Percentiles rank a stretch among this genome's conserved stretches.
phyloP scores from a whole-genome alignment of 768 basidiomycete genomes.

The Boletus fagicola region DNA sequence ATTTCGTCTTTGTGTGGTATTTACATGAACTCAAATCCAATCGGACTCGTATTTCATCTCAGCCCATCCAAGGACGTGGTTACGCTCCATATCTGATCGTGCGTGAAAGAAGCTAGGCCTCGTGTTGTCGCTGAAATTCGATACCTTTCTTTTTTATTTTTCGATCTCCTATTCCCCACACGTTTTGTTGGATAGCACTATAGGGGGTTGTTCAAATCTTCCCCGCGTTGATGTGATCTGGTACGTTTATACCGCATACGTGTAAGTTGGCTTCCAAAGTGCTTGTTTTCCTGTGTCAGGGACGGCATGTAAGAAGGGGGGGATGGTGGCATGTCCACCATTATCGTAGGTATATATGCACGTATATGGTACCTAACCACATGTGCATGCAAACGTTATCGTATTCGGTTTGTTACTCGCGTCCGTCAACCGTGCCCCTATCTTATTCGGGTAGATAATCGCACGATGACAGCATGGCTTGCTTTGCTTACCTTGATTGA shows the following conservation, averaged over 20 bases:
- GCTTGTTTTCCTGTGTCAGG: background rate
- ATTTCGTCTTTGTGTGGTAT: background rate
- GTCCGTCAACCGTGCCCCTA: background rate
- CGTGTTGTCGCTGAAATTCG: background rate
- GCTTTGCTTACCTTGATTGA: background rate
- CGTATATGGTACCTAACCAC: background rate
- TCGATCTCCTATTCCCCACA: background rate
- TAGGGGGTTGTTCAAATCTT: background rate
- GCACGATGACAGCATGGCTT: background rate
- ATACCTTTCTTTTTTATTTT: background rate
- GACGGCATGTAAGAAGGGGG: background rate
- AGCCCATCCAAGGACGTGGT: background rate
- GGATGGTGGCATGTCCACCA: background rate
- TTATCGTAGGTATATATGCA: background rate
- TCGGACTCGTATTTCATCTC: background rate
- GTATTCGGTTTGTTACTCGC: background rate
- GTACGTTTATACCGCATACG: background rate
- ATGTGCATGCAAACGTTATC: background rate
- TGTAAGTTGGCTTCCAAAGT: background rate
- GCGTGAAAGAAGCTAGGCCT: background rate
- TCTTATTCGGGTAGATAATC: background rate
- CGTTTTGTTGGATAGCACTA: background rate
- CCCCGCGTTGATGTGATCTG: background rate
- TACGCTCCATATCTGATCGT: conserved; percentile 1
- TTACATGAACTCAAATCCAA: background rate